Percentiles rank a stretch among this genome's conserved stretches.
Evolutionary conservation across 2,329 filamentous ascomycete genomes (phyloP).

Genomic region (Cladophialophora psammophila): DNA sequence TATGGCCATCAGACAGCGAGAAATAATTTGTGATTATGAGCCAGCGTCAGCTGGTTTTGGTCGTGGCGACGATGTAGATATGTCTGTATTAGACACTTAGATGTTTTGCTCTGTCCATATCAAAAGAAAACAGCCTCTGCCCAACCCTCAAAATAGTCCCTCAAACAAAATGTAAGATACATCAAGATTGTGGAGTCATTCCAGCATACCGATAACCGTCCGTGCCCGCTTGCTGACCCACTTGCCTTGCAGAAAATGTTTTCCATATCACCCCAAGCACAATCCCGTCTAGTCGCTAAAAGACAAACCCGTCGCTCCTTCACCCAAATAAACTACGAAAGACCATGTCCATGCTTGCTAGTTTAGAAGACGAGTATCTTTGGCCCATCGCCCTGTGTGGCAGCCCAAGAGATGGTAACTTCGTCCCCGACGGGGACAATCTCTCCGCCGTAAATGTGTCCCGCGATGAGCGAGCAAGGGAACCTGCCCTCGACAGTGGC

Average conservation of each 20-base stretch:
- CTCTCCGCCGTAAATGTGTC: conserved; percentile 31
- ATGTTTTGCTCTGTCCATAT: too few relatives aligned
- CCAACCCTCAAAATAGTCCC: too few relatives aligned
- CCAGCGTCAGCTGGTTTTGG: too few relatives aligned
- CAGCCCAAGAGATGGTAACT: conserved; percentile 28
- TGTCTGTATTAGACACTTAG: too few relatives aligned
- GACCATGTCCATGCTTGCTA: not conserved
- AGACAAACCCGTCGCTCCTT: not conserved
- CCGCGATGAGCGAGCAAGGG: conserved; percentile 28
- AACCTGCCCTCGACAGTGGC: conserved; percentile 30
- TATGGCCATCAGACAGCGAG: too few relatives aligned
- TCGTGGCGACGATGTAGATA: too few relatives aligned
- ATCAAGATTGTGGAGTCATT: too few relatives aligned
- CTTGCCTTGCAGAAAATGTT: too few relatives aligned
- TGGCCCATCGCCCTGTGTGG: conserved; percentile 20
- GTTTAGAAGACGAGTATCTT: conserved; percentile 30
- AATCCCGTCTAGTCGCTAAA: not conserved
- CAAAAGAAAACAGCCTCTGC: too few relatives aligned
- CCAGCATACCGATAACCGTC: not conserved
- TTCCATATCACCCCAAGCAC: not conserved
- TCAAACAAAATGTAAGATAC: too few relatives aligned
- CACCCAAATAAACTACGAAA: not conserved
- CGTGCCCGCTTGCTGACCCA: not conserved
- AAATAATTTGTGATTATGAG: too few relatives aligned
- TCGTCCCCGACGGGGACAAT: conserved; percentile 29